Percentiles rank a stretch among this genome's conserved stretches.
phyloP scores from a whole-genome alignment of 129 eudicot species.

The Tagetes erecta region DNA sequence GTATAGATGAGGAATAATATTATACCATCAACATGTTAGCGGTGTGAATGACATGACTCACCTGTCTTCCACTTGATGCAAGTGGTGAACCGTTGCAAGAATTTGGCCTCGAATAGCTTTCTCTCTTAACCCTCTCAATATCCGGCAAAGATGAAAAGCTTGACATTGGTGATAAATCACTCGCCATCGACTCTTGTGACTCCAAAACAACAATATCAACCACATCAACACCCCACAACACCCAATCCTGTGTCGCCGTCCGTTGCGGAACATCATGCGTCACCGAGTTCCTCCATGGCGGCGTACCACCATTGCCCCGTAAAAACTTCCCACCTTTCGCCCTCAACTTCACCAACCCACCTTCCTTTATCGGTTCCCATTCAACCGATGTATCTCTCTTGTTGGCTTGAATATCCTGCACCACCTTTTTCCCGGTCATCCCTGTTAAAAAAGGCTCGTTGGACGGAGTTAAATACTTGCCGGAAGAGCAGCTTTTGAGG shows the following conservation, averaged over 20 bases:
- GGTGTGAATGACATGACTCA: background rate
- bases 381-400: constrained; percentile 43
- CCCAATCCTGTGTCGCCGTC: constrained; percentile 71
- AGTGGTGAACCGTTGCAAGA: constrained; percentile 22
- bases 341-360: constrained; percentile 51
- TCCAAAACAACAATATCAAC: constrained; percentile 42
- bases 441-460: constrained; percentile 58
- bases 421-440: constrained; percentile 74
- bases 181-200: constrained; percentile 39
- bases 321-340: constrained; percentile 56
- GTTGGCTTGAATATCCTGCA: constrained; percentile 37
- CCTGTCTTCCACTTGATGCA: constrained; percentile 42
- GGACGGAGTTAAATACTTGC: constrained; percentile 67
- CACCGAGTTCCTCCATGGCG: constrained; percentile 78
- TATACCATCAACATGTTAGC: no score
- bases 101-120: constrained; percentile 14
- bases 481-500: constrained; percentile 61
- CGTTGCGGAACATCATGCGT: constrained; percentile 73
- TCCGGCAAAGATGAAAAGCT: constrained; percentile 39
- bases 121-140: constrained; percentile 18
- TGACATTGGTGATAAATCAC: constrained; percentile 31
- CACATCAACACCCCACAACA: constrained; percentile 75
- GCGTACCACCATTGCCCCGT: constrained; percentile 75
- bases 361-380: constrained; percentile 86
- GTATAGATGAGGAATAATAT: no score